Evolutionary conservation across 352 stramenopile genomes (phyloP).

Genomic region (Globisporangium mamillatum): DNA sequence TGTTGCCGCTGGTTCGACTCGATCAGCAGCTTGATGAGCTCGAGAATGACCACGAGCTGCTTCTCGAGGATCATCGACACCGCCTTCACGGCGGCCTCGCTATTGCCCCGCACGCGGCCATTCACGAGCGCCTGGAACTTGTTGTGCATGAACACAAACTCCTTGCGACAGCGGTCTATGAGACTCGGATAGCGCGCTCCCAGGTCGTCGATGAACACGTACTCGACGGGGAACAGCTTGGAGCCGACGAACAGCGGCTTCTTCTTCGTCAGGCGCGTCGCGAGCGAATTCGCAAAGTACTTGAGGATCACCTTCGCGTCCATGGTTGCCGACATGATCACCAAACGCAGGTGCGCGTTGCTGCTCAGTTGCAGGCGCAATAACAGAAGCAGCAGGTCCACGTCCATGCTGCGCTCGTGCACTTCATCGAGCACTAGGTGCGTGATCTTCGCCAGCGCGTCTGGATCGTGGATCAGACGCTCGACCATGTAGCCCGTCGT

Average conservation of each 20-base stretch:
- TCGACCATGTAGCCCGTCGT: constrained; percentile 97
- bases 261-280: constrained; percentile 43
- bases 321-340: constrained; percentile 97
- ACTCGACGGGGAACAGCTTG: constrained; percentile 72
- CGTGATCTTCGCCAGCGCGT: constrained; percentile 85
- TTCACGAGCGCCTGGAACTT: constrained; percentile 34
- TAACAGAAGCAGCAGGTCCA: constrained; percentile 94
- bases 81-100: constrained; percentile 42
- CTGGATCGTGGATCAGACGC: constrained; percentile 91
- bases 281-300: constrained; percentile 73
- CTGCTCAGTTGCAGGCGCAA: constrained; percentile 74
- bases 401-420: constrained; percentile 94
- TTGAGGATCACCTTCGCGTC: constrained; percentile 90
- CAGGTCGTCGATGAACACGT: constrained; percentile 63
- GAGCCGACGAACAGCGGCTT: constrained; percentile 80
- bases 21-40: constrained; percentile 61
- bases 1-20: constrained; percentile 32
- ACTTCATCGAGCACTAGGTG: constrained; percentile 97
- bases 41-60: constrained; percentile 51
- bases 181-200: constrained; percentile 39
- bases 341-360: constrained; percentile 74
- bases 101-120: constrained; percentile 32
- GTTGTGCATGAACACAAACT: constrained; percentile 40
- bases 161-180: constrained; percentile 29
- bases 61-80: constrained; percentile 66